phyloP scores from a whole-genome alignment of 2,329 filamentous ascomycete species.

The Aureobasidium mangrovei region DNA sequence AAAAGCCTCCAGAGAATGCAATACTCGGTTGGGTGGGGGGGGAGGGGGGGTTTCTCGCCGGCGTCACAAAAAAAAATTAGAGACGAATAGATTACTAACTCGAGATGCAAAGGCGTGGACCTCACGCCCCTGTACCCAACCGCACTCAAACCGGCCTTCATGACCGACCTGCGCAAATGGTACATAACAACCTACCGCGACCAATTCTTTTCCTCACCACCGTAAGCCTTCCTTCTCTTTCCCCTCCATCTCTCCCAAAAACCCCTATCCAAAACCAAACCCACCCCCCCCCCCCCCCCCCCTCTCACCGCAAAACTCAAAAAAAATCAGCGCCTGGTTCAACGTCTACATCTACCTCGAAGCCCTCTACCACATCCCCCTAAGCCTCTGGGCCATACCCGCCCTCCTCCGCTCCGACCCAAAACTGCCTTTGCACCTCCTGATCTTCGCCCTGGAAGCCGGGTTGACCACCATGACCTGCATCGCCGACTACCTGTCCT shows the following conservation, averaged over 20 bases:
- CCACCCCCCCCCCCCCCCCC: neutral
- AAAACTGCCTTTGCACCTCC: constrained; percentile 49
- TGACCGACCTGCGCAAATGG: constrained; percentile 43
- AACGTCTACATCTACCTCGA: constrained; percentile 50
- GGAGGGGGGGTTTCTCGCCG: neutral
- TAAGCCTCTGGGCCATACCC: constrained; percentile 52
- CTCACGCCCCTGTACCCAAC: constrained; percentile 50
- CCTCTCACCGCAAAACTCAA: neutral
- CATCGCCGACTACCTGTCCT: constrained; percentile 51
- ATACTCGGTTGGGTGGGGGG: too few species aligned
- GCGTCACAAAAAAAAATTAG: neutral
- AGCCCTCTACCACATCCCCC: constrained; percentile 50
- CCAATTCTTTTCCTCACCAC: constrained; percentile 52
- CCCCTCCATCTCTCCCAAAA: neutral
- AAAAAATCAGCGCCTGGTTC: constrained; percentile 44
- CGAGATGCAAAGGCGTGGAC: constrained; percentile 45
- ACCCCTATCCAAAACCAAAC: constrained; percentile 14
- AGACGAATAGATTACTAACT: too few species aligned
- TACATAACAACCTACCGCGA: constrained; percentile 56
- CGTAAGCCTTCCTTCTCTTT: constrained; percentile 25
- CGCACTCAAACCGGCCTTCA: constrained; percentile 40
- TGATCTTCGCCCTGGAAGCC: constrained; percentile 52
- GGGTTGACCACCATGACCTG: constrained; percentile 55
- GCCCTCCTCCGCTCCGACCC: constrained; percentile 47
- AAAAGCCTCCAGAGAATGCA: neutral